Evolutionary conservation across 192 early-diverging fungal species (phyloP).

Genomic region (Backusella liffmaniae): DNA sequence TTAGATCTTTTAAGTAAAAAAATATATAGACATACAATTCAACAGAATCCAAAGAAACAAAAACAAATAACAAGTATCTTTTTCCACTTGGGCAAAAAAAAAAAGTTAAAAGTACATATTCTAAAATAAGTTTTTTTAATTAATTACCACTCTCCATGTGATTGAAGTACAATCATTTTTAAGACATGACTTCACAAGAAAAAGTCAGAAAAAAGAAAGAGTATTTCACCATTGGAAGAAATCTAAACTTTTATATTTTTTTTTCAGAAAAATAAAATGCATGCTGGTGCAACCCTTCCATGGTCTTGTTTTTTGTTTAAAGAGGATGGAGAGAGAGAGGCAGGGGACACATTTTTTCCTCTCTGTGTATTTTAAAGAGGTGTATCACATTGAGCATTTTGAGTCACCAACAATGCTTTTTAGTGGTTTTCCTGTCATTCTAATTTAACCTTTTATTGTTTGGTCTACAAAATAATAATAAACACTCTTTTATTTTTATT

Average conservation of each 20-base stretch:
- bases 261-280: not conserved
- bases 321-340: not conserved
- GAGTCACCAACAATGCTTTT: not conserved
- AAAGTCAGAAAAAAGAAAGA: not conserved
- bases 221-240: not conserved
- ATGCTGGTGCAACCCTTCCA: constrained; percentile 24
- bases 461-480: not conserved
- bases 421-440: not conserved
- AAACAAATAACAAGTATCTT: not conserved
- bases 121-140: not conserved
- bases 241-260: not conserved
- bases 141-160: not conserved
- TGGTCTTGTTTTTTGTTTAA: constrained; percentile 23
- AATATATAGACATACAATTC: not conserved
- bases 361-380: not conserved
- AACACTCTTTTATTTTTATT: not conserved
- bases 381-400: not conserved
- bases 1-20: not conserved
- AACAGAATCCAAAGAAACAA: not conserved
- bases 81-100: not conserved
- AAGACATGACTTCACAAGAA: not conserved
- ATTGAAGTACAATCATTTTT: not conserved
- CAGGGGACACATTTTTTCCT: not conserved
- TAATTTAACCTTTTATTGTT: constrained; percentile 5
- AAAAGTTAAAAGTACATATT: not conserved